Conservation (phyloP, 1,284 basidiomycete genomes). For the Sanghuangporus baumii region DNA sequence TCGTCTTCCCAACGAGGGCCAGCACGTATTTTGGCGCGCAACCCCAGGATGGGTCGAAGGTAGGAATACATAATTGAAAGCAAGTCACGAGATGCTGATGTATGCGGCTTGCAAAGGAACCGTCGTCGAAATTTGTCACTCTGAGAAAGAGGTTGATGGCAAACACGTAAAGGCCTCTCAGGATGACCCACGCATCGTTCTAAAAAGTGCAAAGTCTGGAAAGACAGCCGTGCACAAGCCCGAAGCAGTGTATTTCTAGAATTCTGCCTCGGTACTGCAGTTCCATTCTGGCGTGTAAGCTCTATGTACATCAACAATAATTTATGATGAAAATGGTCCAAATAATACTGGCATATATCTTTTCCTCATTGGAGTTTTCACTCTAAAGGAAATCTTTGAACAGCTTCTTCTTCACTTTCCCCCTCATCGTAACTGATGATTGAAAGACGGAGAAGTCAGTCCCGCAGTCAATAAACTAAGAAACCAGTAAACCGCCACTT, state of each 20-base stretch:
- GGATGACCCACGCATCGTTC: conserved; percentile 13
- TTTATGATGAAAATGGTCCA: background rate
- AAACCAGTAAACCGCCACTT: background rate
- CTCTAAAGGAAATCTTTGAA: background rate
- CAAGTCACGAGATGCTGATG: background rate
- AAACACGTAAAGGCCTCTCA: conserved; percentile 14
- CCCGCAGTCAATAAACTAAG: background rate
- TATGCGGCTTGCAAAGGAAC: background rate
- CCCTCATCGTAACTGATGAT: background rate
- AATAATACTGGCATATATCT: background rate
- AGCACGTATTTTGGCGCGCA: conserved; percentile 13
- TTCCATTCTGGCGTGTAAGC: no score
- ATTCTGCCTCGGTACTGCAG: background rate
- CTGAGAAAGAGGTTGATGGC: conserved; percentile 13
- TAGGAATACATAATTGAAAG: background rate
- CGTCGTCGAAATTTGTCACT: conserved; percentile 9
- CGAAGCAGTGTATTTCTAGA: conserved; percentile 15
- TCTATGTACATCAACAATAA: no score
- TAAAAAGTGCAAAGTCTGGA: conserved; percentile 15
- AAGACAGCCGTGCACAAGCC: conserved; percentile 17
- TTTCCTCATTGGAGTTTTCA: background rate
- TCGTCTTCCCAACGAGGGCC: conserved; percentile 14
- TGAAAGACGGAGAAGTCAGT: background rate
- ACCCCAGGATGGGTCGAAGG: conserved; percentile 14
- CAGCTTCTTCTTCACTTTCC: background rate